Evolutionary conservation across 306 rosid genomes (phyloP).

Genomic region (Leucaena leucocephala): DNA sequence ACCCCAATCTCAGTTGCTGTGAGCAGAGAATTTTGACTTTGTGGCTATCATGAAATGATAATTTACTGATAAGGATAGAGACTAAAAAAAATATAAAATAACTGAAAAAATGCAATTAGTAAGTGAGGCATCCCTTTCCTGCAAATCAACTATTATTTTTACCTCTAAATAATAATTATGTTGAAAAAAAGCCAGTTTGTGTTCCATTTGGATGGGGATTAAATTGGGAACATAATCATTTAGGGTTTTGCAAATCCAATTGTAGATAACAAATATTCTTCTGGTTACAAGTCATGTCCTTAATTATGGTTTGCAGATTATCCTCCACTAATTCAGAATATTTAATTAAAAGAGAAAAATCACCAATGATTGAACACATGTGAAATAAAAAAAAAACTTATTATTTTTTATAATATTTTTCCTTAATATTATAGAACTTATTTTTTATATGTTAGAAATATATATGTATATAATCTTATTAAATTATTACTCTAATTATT

Average conservation of each 20-base stretch:
- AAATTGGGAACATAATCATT: constrained; percentile 4
- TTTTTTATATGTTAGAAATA: background rate
- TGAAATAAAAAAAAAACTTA: background rate
- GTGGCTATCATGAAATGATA: background rate
- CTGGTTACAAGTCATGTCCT: constrained; percentile 6
- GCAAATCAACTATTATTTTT: background rate
- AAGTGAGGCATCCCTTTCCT: background rate
- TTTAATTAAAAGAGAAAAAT: background rate
- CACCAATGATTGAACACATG: background rate
- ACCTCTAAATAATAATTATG: background rate
- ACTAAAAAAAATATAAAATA: background rate
- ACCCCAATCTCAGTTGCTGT: background rate
- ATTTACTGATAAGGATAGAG: background rate
- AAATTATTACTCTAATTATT: background rate
- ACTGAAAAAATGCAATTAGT: background rate
- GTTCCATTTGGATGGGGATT: background rate
- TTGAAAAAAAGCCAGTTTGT: background rate
- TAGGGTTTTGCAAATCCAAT: background rate
- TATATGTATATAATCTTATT: background rate
- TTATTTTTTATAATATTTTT: background rate
- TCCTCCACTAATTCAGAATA: background rate
- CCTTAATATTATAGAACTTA: background rate
- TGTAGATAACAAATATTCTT: background rate
- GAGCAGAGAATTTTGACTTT: background rate
- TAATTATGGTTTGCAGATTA: background rate